Percentiles rank a stretch among this genome's conserved stretches.
phyloP scores from a whole-genome alignment of 805 yeast genomes.

The Lipomyces lipofer region DNA sequence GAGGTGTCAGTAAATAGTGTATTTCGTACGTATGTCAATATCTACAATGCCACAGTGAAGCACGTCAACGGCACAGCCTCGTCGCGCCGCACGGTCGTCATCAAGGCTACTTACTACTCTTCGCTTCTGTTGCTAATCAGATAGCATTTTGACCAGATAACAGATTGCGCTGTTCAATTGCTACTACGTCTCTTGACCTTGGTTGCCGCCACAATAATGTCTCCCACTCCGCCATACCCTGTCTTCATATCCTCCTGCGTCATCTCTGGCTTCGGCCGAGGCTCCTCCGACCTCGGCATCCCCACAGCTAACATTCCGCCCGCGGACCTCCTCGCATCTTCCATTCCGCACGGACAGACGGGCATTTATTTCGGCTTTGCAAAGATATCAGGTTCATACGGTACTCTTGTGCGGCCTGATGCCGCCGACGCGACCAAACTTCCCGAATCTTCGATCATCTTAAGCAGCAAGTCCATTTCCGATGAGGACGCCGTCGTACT shows the following conservation, averaged over 20 bases:
- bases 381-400: slow-evolving; percentile 36
- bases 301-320: slow-evolving; percentile 58
- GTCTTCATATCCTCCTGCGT: slow-evolving; percentile 43
- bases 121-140: too few relatives aligned
- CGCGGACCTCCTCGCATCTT: slow-evolving; percentile 52
- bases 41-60: too few relatives aligned
- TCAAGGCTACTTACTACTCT: too few relatives aligned
- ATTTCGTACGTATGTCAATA: too few relatives aligned
- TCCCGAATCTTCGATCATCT: slow-evolving; percentile 54
- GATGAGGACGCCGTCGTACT: slow-evolving; percentile 43
- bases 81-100: too few relatives aligned
- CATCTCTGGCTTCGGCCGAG: slow-evolving; percentile 90
- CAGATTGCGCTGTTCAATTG: too few relatives aligned
- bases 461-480: slow-evolving; percentile 53
- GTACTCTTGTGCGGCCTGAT: slow-evolving; percentile 15
- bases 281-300: slow-evolving; percentile 87
- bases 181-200: too few relatives aligned
- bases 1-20: too few relatives aligned
- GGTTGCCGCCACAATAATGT: slow-evolving; percentile 13
- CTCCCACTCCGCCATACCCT: slow-evolving; percentile 42
- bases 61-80: too few relatives aligned
- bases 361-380: slow-evolving; percentile 94
- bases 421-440: slow-evolving; percentile 9
- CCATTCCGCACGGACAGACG: slow-evolving; percentile 48
- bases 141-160: too few relatives aligned